These are phyloP conservation scores for Fusarium temperatum DNA, from an alignment of 2,329 filamentous ascomycete genomes.

Conservation along the genomic window DNA sequence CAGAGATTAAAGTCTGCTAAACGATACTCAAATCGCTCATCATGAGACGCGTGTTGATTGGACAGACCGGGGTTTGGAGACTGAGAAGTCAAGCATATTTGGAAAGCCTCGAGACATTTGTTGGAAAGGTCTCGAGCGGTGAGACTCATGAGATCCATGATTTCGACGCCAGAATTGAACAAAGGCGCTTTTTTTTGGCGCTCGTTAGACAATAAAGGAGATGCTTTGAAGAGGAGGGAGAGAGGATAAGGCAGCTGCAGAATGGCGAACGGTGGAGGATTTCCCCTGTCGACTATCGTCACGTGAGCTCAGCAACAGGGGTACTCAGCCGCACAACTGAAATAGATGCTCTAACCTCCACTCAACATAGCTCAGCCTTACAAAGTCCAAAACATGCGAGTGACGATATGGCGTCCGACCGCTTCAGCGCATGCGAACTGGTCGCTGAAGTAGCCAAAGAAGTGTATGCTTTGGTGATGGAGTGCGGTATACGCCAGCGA, in stretches of 20 bases:
- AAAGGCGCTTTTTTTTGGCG: background rate
- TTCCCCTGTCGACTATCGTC: background rate
- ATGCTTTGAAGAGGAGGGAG: background rate
- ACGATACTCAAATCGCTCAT: background rate
- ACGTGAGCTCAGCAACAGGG: background rate
- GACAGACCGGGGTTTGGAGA: fast-evolving
- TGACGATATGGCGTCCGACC: fast-evolving
- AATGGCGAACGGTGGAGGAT: background rate
- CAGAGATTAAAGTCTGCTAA: background rate
- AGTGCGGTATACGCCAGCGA: background rate
- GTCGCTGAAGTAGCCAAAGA: background rate
- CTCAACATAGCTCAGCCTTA: background rate
- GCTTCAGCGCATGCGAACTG: background rate
- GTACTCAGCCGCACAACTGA: background rate
- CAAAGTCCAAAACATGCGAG: fast-evolving
- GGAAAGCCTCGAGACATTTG: background rate
- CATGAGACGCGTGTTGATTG: background rate
- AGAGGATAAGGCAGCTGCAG: background rate
- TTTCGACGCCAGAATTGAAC: fast-evolving
- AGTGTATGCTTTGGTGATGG: background rate
- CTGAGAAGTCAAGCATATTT: background rate
- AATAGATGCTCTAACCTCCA: background rate
- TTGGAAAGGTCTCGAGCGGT: background rate
- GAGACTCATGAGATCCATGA: background rate
- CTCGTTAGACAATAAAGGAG: too few species aligned